Percentiles rank a stretch among this genome's conserved stretches.
Evolutionary conservation across 2,329 filamentous ascomycete genomes (phyloP).

Genomic region (Phialophora chinensis): DNA sequence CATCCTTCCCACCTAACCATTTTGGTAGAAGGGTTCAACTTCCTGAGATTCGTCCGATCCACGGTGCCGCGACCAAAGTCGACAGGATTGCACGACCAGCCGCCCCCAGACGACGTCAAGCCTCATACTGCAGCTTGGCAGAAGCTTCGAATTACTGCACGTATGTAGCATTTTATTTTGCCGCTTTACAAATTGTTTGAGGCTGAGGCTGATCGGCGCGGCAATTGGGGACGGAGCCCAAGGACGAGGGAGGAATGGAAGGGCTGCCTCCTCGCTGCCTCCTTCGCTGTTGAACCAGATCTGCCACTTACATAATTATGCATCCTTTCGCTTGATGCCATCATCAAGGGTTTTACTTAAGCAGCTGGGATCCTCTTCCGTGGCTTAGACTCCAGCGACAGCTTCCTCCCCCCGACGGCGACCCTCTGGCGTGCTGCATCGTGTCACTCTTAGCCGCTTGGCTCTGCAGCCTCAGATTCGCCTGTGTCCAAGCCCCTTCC

Average conservation of each 20-base stretch:
- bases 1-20: slow-evolving; percentile 1
- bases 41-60: not conserved
- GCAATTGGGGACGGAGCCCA: not conserved
- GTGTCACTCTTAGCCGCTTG: slow-evolving; percentile 4
- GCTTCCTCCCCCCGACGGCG: not conserved
- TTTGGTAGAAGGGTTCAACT: slow-evolving; percentile 1
- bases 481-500: not conserved
- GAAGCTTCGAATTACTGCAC: slow-evolving; percentile 1
- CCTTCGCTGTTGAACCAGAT: not conserved
- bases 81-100: not conserved
- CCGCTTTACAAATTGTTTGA: slow-evolving; percentile 7
- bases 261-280: not conserved
- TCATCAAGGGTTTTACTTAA: not conserved
- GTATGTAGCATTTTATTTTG: not conserved
- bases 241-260: not conserved
- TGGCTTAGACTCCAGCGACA: not conserved
- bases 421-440: slow-evolving; percentile 1
- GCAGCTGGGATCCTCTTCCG: not conserved
- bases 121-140: slow-evolving; percentile 2
- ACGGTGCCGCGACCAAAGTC: not conserved
- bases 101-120: not conserved
- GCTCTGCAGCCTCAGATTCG: not conserved
- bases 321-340: not conserved
- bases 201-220: slow-evolving; percentile 6
- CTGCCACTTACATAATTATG: slow-evolving; percentile 11